Conservation (phyloP, 768 basidiomycete species). For the Suillus discolor region DNA sequence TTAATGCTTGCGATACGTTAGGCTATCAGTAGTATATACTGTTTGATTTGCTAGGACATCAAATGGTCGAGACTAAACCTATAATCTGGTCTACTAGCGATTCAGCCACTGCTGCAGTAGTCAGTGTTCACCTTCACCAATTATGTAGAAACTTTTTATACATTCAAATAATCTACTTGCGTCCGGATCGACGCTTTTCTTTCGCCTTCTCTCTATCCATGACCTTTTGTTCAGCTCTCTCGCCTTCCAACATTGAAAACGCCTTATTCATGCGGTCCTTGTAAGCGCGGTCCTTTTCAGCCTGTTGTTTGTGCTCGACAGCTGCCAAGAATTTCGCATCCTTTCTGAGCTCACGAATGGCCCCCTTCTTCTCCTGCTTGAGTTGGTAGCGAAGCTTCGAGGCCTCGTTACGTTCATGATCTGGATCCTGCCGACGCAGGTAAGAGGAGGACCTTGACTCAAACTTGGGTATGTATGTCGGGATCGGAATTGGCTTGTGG, state of each 20-base stretch:
- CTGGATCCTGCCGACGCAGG: slow-evolving; percentile 83
- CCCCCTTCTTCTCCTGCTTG: slow-evolving; percentile 96
- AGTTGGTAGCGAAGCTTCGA: slow-evolving; percentile 85
- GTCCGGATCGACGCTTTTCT: slow-evolving; percentile 76
- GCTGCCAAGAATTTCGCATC: slow-evolving; percentile 91
- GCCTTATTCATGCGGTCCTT: slow-evolving; percentile 83
- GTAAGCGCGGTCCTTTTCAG: slow-evolving; percentile 83
- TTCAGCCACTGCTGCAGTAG: too few relatives aligned
- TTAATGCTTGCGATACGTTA: slow-evolving; percentile 19
- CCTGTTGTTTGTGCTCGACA: slow-evolving; percentile 82
- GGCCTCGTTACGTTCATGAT: slow-evolving; percentile 86
- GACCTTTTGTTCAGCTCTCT: slow-evolving; percentile 93
- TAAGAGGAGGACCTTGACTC: slow-evolving; percentile 75
- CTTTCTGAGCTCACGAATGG: slow-evolving; percentile 94
- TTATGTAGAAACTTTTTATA: neutral
- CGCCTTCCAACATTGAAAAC: slow-evolving; percentile 74
- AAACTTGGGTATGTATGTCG: slow-evolving; percentile 93
- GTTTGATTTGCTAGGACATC: too few relatives aligned
- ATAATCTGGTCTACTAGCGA: too few relatives aligned
- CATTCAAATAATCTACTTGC: slow-evolving; percentile 47
- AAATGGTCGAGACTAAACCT: too few relatives aligned
- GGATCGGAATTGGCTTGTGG: slow-evolving; percentile 96
- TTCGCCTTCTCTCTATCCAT: slow-evolving; percentile 82
- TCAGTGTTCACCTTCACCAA: neutral
- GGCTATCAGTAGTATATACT: neutral